Conservation (phyloP, 176 grass and related monocot species). For the Lolium rigidum region DNA sequence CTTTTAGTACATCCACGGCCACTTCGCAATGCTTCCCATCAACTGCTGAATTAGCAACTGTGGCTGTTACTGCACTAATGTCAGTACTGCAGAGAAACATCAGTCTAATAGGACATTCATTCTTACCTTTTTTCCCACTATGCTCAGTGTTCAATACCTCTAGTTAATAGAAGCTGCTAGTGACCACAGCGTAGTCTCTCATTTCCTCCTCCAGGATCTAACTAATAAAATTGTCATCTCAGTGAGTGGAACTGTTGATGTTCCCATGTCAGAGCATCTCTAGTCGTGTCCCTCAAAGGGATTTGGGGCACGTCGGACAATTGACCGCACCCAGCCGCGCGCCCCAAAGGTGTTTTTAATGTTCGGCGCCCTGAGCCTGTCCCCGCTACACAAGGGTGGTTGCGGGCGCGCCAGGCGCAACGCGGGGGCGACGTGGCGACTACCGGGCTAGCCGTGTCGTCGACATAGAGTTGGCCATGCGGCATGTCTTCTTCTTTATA, state of each 20-base stretch:
- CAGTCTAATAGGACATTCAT: slow-evolving; percentile 31
- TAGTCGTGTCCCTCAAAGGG: too few relatives aligned
- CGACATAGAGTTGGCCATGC: too few relatives aligned
- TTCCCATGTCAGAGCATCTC: neutral
- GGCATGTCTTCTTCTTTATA: too few relatives aligned
- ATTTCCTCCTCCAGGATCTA: slow-evolving; percentile 20
- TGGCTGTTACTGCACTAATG: neutral
- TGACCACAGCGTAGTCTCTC: too few relatives aligned
- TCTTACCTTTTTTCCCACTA: slow-evolving; percentile 40
- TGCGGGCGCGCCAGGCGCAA: too few relatives aligned
- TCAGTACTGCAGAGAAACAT: slow-evolving; percentile 42
- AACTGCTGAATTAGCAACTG: neutral
- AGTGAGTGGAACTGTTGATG: neutral
- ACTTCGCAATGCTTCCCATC: slow-evolving; percentile 43
- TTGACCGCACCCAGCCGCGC: too few relatives aligned
- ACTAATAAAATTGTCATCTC: slow-evolving; percentile 7
- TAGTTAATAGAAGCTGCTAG: slow-evolving; percentile 50
- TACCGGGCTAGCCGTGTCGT: too few relatives aligned
- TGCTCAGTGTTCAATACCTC: slow-evolving; percentile 34
- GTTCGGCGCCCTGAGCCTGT: too few relatives aligned
- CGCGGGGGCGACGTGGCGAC: too few relatives aligned
- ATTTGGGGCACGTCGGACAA: too few relatives aligned
- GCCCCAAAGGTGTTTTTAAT: too few relatives aligned
- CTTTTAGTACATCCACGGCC: slow-evolving; percentile 43
- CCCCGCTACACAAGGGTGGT: too few relatives aligned